Evolutionary conservation across 176 grass and related monocot genomes (phyloP), one percentile per base, ranked within the genome.

Genomic region (Musa troglodytarum): DNA sequence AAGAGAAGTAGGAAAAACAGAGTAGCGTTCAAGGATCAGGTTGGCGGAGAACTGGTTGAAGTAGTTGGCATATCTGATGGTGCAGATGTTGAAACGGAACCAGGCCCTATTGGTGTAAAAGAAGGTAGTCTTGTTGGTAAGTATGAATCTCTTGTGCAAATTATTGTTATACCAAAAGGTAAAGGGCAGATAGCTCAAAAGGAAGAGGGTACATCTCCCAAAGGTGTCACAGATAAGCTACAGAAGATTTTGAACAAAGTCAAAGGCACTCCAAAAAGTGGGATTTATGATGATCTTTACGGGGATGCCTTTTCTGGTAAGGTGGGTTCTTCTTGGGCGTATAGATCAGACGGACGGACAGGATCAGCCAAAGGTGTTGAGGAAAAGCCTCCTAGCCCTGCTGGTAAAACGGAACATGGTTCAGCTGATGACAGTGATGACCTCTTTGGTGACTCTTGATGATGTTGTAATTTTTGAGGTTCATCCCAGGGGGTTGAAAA

Each of bases 71-170:
- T 87, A 69, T 98, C 94, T 78, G 94, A 98, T 83, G 94, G 94
- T 6, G 83, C 82, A 21, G 90, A 93, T 87, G 88, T 98, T 73
- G 94, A 90, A 78, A 92, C 94, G 77, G 90, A 85, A 71, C 94
- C 90, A 28, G 94, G 94, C 29, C 94, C 94, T 53, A 67, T 98
- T 65, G 94, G 90, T 69, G 90, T 98, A 25, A 98, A 93, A 68
- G 94, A 98, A 83, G 94, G 94, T 68, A 93, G 86, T 85, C 90
- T 98, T 76, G 94, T 93, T 76, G 94, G 94, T 1, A 98, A 98
- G 72, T 98, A 98, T 11, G 94, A 98, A 80, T 98, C 94, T 81
- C 90, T 98, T 73, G 86, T 98, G 17, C 88, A 93, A 65, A 72
- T 93, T 72, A 98, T 88, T 72, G 73, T 98, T 71, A 84, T 98